phyloP scores from a whole-genome alignment of 176 grass and related monocot species.

The Avena sativa region DNA sequence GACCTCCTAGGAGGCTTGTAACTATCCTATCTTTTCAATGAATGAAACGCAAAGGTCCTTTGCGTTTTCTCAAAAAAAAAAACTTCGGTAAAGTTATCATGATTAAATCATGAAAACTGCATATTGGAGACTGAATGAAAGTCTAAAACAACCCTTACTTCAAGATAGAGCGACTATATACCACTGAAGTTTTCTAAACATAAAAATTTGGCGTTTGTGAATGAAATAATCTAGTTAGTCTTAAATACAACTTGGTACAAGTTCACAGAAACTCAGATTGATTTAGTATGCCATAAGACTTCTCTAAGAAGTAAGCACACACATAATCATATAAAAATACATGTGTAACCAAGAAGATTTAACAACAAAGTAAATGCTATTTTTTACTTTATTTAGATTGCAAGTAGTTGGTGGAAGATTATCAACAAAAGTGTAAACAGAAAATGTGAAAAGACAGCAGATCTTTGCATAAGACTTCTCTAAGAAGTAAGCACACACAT shows the following conservation, averaged over 20 bases:
- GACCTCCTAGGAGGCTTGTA: no score
- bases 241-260: background rate
- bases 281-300: background rate
- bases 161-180: background rate
- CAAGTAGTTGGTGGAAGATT: background rate
- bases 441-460: constrained; percentile 30
- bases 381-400: background rate
- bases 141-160: background rate
- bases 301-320: background rate
- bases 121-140: background rate
- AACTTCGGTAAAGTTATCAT: background rate
- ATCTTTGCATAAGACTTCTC: constrained; percentile 61
- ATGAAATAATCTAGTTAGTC: background rate
- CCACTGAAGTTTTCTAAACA: background rate
- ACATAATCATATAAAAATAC: background rate
- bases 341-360: constrained; percentile 16
- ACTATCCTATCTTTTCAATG: no score
- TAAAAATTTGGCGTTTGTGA: background rate
- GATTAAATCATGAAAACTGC: background rate
- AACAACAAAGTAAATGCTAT: background rate
- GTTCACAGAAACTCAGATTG: background rate
- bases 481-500: background rate
- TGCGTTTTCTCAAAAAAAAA: no score
- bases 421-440: constrained; percentile 1
- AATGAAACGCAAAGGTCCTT: no score